Base-by-base conservation (phyloP, 2,329 filamentous ascomycete genomes). In the Exophiala aquamarina region DNA sequence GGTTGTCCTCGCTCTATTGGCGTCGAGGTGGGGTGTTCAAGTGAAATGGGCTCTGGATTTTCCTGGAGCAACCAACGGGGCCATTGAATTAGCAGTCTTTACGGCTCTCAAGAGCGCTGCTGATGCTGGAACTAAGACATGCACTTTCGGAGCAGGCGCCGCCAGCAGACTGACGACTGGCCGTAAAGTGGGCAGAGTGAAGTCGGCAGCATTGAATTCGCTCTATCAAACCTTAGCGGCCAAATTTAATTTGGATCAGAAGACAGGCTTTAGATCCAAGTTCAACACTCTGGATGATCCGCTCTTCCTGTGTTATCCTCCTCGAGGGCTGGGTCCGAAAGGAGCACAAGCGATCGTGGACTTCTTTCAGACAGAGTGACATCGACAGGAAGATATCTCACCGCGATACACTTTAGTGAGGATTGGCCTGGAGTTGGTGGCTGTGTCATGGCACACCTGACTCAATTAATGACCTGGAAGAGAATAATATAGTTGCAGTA, bases 41-140 rank as follows among this genome's bases (percentile, higher is more conserved):
- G 83, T 92, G 63, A 92, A 93, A 72, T 92, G 88, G 73, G 84
- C 84, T 2, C 81, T 92, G 39, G 87, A 92, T 67, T 92, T 93
- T 72, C 87, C 87, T 1, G 79, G 78, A 13, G 81, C 87, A 2
- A 83, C 87, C 11, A 86, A 82, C 32, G 88, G 88, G 31, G 82
- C 84, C 33, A 92, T 92, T 54, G 88, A 93, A 70, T 75, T 82
- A 14, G 76, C 88, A 13, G 84, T 89, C 54, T 76, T 83, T 44
- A 75, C 81, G 61, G 77, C 82, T 0, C 70, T 89, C 41, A 78
- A 78, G 61, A 65, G 69, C 18, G 70, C 77, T 8, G 73, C 73
- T 1, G 69, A 73, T 1, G 66, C 70, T 1, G 82, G 82, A 18
- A 73, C 77, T 18, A 74, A 71, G 36, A 76, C 72, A 21, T 84